These are phyloP conservation scores for Picea glauca DNA, from an alignment of 75 land plant genomes.

Conservation along the genomic window DNA sequence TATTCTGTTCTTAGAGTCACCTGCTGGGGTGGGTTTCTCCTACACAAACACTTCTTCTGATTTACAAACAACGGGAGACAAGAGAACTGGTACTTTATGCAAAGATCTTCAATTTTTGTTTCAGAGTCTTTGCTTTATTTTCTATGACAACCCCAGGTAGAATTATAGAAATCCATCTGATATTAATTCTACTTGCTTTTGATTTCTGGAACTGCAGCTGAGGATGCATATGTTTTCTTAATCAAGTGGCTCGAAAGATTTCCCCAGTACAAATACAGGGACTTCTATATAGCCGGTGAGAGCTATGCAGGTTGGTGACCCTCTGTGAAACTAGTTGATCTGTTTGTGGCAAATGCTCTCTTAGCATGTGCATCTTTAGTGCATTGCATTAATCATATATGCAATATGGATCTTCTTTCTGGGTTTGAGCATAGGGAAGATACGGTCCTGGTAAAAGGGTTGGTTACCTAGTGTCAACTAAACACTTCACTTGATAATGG, in stretches of 20 bases:
- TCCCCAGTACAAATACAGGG: conserved; percentile 37
- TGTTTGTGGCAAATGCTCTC: not conserved
- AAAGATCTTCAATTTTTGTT: not conserved
- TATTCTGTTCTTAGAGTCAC: conserved; percentile 12
- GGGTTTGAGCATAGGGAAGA: not conserved
- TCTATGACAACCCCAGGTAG: not conserved
- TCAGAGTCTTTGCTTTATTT: not conserved
- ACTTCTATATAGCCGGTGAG: conserved; percentile 50
- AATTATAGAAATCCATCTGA: not conserved
- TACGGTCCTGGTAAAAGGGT: not conserved
- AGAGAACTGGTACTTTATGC: not conserved
- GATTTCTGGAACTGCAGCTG: conserved; percentile 26
- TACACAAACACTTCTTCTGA: conserved; percentile 9
- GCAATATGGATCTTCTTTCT: not conserved
- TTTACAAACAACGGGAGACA: conserved; percentile 4
- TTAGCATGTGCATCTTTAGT: not conserved
- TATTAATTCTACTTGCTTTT: not conserved
- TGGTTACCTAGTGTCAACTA: not conserved
- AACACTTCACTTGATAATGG: not conserved
- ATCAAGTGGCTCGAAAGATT: conserved; percentile 36
- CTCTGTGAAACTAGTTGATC: not conserved
- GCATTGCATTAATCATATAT: not conserved
- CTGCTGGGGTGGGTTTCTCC: conserved; percentile 12
- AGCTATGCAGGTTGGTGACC: conserved; percentile 46
- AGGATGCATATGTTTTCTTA: conserved; percentile 31